Percentiles rank a stretch among this genome's conserved stretches.
phyloP scores from a whole-genome alignment of 345 rosid species.

The Jatropha curcas region DNA sequence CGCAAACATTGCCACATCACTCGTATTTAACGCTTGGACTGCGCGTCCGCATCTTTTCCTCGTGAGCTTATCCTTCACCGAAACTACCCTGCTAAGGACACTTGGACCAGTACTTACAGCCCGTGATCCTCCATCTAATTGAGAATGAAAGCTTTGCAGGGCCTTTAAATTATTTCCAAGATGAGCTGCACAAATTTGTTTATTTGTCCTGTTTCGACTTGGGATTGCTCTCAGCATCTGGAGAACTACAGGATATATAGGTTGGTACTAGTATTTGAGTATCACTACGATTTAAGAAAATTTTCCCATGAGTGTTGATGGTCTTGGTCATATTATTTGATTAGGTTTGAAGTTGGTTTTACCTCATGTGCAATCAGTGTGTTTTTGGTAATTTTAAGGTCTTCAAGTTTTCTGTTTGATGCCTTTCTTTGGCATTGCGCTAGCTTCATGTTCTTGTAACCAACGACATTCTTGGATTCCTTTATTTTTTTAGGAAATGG shows the following conservation, averaged over 20 bases:
- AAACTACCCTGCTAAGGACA: constrained; percentile 94
- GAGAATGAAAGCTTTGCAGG: constrained; percentile 15
- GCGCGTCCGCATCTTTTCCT: constrained; percentile 94
- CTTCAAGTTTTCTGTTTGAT: not conserved
- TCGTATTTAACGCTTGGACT: constrained; percentile 95
- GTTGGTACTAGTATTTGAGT: constrained; percentile 17
- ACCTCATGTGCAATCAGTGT: constrained; percentile 7
- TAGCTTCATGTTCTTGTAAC: not conserved
- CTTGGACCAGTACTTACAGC: constrained; percentile 85
- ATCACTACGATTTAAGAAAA: not conserved
- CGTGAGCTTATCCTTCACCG: constrained; percentile 98
- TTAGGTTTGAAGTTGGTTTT: constrained; percentile 4
- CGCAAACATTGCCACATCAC: constrained; percentile 88
- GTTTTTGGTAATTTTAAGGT: not conserved
- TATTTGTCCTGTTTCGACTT: constrained; percentile 1
- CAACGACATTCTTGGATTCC: not conserved
- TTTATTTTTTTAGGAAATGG: not conserved
- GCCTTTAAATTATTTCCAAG: constrained; percentile 8
- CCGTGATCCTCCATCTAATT: constrained; percentile 64
- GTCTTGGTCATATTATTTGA: constrained; percentile 25
- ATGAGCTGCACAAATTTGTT: constrained; percentile 20
- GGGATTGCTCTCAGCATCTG: not conserved
- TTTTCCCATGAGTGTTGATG: constrained; percentile 17
- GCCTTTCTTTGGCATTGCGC: constrained; percentile 7
- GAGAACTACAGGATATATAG: constrained; percentile 25